A percentile compares a stretch with the other conserved stretches of the same genome.
Evolutionary conservation across 2,329 filamentous ascomycete genomes (phyloP).

Genomic region (Immersiporthe knoxdaviesiana): DNA sequence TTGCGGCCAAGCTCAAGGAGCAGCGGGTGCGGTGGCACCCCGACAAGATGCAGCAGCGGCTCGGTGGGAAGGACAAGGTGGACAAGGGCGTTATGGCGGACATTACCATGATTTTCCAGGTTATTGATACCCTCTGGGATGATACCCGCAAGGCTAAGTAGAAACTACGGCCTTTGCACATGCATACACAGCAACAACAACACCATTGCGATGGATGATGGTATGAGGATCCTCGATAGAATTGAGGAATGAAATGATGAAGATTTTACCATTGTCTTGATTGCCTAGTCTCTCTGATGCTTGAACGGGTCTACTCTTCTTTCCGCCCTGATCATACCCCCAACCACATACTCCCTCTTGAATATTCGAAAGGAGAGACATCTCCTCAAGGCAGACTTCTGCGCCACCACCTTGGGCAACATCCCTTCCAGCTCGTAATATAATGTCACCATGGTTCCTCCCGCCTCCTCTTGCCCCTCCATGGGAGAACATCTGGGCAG

Average conservation of each 20-base stretch:
- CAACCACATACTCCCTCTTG: background rate
- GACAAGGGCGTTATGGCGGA: slow-evolving; percentile 73
- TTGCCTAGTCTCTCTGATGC: background rate
- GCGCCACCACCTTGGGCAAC: too few species aligned
- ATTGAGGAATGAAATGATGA: background rate
- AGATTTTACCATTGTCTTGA: background rate
- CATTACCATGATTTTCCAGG: slow-evolving; percentile 90
- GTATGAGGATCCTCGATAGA: background rate
- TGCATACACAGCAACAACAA: background rate
- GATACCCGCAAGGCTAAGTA: slow-evolving; percentile 52
- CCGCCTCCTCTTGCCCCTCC: too few species aligned
- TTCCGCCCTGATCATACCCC: background rate
- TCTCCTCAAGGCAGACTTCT: too few species aligned
- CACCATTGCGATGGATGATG: background rate
- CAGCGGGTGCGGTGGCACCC: slow-evolving; percentile 96
- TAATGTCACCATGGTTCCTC: too few species aligned
- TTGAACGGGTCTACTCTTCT: background rate
- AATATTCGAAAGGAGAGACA: too few species aligned
- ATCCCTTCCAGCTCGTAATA: too few species aligned
- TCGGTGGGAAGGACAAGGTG: slow-evolving; percentile 73
- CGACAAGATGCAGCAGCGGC: slow-evolving; percentile 92
- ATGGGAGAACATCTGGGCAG: too few species aligned
- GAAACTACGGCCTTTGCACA: slow-evolving; percentile 22
- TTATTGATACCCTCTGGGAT: slow-evolving; percentile 80
- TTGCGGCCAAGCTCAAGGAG: slow-evolving; percentile 65